Conservation (phyloP, 371 early-diverging fungal species). For the Mucor mucedo region DNA sequence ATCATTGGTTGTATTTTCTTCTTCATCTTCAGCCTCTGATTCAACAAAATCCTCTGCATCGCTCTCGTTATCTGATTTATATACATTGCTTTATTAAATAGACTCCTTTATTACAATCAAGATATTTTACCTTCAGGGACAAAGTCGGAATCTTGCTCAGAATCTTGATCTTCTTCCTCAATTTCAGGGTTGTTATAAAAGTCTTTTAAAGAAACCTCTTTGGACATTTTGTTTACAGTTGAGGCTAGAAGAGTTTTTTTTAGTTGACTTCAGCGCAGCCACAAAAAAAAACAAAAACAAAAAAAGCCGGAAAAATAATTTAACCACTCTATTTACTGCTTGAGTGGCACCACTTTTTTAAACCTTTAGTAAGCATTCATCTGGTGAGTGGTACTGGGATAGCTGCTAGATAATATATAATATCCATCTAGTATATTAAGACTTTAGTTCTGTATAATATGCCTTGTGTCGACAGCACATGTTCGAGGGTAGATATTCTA, state of each 20-base stretch:
- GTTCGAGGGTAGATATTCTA: too few species aligned
- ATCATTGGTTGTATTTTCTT: conserved; percentile 1
- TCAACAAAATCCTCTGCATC: conserved; percentile 15
- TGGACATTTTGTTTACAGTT: conserved; percentile 7
- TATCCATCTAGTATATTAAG: too few species aligned
- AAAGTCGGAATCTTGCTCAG: conserved; percentile 34
- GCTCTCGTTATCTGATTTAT: conserved; percentile 9
- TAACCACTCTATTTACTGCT: too few species aligned
- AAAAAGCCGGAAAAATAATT: background rate
- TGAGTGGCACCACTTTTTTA: too few species aligned
- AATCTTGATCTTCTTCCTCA: conserved; percentile 21
- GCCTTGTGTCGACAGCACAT: too few species aligned
- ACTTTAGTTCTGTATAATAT: too few species aligned
- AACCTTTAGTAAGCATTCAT: too few species aligned
- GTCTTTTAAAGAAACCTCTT: conserved; percentile 17
- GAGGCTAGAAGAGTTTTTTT: background rate
- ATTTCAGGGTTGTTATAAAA: conserved; percentile 20
- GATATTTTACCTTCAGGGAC: conserved; percentile 26
- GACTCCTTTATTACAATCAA: background rate
- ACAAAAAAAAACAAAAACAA: conserved; percentile 6
- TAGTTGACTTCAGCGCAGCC: background rate
- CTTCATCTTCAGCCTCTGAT: conserved; percentile 12
- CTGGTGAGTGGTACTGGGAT: too few species aligned
- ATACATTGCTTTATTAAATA: background rate
- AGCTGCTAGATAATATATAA: too few species aligned